phyloP scores from a whole-genome alignment of 805 yeast genomes.

The Saturnispora sanitii region DNA sequence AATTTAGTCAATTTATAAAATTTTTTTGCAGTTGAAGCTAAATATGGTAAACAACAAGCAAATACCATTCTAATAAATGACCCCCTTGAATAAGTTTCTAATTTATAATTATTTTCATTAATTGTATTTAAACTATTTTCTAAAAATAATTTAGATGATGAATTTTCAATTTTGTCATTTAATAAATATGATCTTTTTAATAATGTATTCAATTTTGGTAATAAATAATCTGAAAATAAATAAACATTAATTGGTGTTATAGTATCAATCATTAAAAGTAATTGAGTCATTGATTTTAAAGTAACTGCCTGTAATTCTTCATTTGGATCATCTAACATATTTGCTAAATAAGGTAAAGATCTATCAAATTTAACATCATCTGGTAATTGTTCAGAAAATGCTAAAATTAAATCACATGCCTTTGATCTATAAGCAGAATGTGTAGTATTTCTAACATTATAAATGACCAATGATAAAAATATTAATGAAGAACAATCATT shows the following conservation, averaged over 20 bases:
- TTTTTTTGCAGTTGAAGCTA: conserved; percentile 55
- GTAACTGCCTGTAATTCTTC: conserved; percentile 61
- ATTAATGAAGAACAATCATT: conserved; percentile 45
- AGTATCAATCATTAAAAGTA: conserved; percentile 51
- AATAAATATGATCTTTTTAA: conserved; percentile 29
- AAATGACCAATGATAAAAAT: conserved; percentile 45
- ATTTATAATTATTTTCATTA: background rate
- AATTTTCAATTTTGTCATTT: background rate
- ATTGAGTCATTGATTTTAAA: conserved; percentile 53
- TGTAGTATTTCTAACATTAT: conserved; percentile 51
- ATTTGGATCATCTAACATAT: conserved; percentile 60
- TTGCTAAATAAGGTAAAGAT: conserved; percentile 67
- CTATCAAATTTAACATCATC: conserved; percentile 85
- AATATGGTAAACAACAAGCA: conserved; percentile 62
- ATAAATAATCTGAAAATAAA: conserved; percentile 70
- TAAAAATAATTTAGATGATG: background rate
- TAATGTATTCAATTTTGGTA: conserved; percentile 54
- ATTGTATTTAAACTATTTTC: conserved; percentile 3
- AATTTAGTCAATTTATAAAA: conserved; percentile 55
- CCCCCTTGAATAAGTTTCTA: conserved; percentile 11
- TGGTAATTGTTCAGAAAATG: conserved; percentile 62
- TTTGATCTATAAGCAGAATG: conserved; percentile 50
- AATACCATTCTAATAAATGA: conserved; percentile 50
- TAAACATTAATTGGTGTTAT: conserved; percentile 68
- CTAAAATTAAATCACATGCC: conserved; percentile 68